Conservation (phyloP, 208 protist species). For the Dictyostelium gargantuum region DNA sequence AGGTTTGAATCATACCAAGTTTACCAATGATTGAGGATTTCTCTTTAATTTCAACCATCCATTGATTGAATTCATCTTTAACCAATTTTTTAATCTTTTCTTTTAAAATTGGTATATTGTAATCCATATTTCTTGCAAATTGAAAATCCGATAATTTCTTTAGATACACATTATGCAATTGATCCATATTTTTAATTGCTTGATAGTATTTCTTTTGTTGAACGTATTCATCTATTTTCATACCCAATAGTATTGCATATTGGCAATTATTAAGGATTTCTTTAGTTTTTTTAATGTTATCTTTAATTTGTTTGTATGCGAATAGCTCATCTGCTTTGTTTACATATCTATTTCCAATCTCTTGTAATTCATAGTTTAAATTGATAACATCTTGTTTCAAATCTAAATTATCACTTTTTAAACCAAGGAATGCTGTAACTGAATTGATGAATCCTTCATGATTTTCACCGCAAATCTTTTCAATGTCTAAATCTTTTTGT, state of each 20-base stretch:
- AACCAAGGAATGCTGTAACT: constrained; percentile 2
- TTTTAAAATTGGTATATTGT: constrained; percentile 36
- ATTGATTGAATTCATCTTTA: constrained; percentile 62
- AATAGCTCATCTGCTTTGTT: constrained; percentile 36
- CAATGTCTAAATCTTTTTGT: constrained; percentile 25
- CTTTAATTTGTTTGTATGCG: constrained; percentile 17
- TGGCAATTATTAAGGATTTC: constrained; percentile 53
- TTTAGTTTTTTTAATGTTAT: constrained; percentile 30
- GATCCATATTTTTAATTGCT: constrained; percentile 62
- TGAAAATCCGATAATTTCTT: constrained; percentile 43
- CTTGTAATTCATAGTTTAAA: constrained; percentile 36
- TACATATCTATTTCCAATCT: background rate
- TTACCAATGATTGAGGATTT: constrained; percentile 42
- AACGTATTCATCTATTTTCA: constrained; percentile 52
- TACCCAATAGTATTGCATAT: constrained; percentile 30
- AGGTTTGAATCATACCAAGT: constrained; percentile 59
- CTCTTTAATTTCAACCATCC: constrained; percentile 66
- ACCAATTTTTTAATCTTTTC: constrained; percentile 46
- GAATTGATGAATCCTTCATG: constrained; percentile 58
- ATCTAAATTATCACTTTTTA: constrained; percentile 23
- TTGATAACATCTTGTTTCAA: constrained; percentile 36
- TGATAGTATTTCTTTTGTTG: constrained; percentile 37
- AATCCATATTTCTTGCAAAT: constrained; percentile 62
- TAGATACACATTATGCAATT: constrained; percentile 56
- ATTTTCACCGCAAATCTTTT: constrained; percentile 64